Evolutionary conservation across 2,329 filamentous ascomycete genomes (phyloP), one percentile per base, ranked within the genome.

Genomic region (Cadophora sp.): DNA sequence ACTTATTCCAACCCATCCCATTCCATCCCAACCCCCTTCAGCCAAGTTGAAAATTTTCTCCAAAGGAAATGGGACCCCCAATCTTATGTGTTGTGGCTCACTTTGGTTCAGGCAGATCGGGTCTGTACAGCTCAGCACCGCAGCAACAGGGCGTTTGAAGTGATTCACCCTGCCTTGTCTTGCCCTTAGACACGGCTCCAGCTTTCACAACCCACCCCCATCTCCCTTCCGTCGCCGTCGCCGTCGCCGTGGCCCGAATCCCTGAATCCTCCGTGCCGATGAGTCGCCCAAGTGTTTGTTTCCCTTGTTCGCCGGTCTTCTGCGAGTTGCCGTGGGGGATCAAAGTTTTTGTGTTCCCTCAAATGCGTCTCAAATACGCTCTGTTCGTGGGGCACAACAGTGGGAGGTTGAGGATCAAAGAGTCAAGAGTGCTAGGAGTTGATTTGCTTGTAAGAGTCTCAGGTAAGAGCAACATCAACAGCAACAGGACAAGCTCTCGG

Each of bases 41-140:
- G 51, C 18, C 53, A 39, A 11, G n/a, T 22, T 39, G 30, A 39
- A 39, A 39, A 56, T 56, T 36, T 56, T 39, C 53, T 39, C 53
- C 39, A 56, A 56, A 56, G 53, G 1, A 58, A 41, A 58, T 41
- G 36, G 20, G 3, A 22, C 24, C 33, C 33, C 53, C 20, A 33
- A 24, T 14, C 4, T 24, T 41, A 14, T 24, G 11, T n/a, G n/a
- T 13, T n/a, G 41, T 14, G 41, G 51, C 30, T 39, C 18, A 9
- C 22, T 14, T 13, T 16, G n/a, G 6, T 9, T 20, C 47, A 24
- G 20, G n/a, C 47, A 48, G 47, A 6, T 22, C 3, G 33, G n/a
- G n/a, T 18, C 33, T 30, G 53, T 56, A 58, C 55, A 58, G n/a
- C 55, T 41, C 55, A 58, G 55, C 55, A 56, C 55, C 55, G 36